A percentile compares a stretch with the other conserved stretches of the same genome.
Conservation (phyloP, 2,329 filamentous ascomycete species). For the Neofusicoccum kwambonambiense region DNA sequence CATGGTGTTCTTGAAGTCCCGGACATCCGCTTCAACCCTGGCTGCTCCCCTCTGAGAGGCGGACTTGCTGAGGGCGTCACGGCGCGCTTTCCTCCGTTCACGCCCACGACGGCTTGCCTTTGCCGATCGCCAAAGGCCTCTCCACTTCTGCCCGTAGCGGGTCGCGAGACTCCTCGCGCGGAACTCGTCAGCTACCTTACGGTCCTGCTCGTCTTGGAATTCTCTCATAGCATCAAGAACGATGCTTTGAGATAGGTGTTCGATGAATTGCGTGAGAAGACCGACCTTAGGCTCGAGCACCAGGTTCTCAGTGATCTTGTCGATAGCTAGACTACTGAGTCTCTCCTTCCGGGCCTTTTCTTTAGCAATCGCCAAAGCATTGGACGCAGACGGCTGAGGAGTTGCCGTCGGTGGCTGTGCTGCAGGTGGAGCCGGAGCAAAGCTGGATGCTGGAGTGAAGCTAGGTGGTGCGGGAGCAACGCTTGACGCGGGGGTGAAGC, state of each 20-base stretch:
- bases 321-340: not conserved
- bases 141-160: conserved; percentile 14
- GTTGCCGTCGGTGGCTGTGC: not conserved
- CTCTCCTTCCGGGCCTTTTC: not conserved
- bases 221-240: conserved; percentile 23
- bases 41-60: not conserved
- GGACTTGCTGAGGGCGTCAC: not conserved
- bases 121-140: not conserved
- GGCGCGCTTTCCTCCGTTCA: conserved; percentile 15
- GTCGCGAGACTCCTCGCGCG: conserved; percentile 4
- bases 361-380: not conserved
- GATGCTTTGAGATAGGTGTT: conserved; percentile 37
- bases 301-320: conserved; percentile 35
- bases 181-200: conserved; percentile 13
- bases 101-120: conserved; percentile 16
- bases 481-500: too few relatives aligned
- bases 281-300: conserved; percentile 39
- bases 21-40: conserved; percentile 5
- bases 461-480: not conserved
- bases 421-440: not conserved
- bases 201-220: conserved; percentile 15
- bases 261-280: conserved; percentile 47
- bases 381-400: not conserved
- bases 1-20: conserved; percentile 8
- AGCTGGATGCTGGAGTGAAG: not conserved